phyloP scores from a whole-genome alignment of 345 rosid species.

The Syzygium grande region DNA sequence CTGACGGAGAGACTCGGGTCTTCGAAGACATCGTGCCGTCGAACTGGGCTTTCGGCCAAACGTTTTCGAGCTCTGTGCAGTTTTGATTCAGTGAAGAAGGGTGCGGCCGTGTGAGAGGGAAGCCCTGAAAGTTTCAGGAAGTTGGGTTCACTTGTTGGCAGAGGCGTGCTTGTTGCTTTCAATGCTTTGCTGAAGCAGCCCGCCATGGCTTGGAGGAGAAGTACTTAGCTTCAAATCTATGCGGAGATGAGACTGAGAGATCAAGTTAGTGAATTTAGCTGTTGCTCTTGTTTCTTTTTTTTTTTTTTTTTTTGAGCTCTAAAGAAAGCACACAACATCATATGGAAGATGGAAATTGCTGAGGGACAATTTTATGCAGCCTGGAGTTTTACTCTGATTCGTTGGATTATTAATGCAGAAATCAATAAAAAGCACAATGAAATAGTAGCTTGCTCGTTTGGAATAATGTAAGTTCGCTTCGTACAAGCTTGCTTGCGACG shows the following conservation, averaged over 20 bases:
- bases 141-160: slow-evolving; percentile 6
- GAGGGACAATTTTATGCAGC: not conserved
- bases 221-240: not conserved
- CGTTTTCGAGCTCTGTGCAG: slow-evolving; percentile 37
- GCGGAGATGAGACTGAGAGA: not conserved
- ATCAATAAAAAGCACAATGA: not conserved
- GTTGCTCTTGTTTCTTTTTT: not conserved
- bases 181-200: slow-evolving; percentile 16
- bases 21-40: slow-evolving; percentile 44
- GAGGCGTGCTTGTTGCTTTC: slow-evolving; percentile 26
- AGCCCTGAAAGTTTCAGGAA: not conserved
- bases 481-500: not conserved
- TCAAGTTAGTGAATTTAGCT: not conserved
- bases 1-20: slow-evolving; percentile 46
- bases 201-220: slow-evolving; percentile 11
- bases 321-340: no score
- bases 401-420: not conserved
- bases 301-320: no score
- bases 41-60: slow-evolving; percentile 71
- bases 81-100: slow-evolving; percentile 15
- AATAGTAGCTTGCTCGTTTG: not conserved
- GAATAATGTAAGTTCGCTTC: not conserved
- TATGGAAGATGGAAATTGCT: no score
- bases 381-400: not conserved
- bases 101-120: not conserved